Base-by-base conservation (phyloP, 1,139 yeast species). In the Torulaspora pretoriensis region DNA sequence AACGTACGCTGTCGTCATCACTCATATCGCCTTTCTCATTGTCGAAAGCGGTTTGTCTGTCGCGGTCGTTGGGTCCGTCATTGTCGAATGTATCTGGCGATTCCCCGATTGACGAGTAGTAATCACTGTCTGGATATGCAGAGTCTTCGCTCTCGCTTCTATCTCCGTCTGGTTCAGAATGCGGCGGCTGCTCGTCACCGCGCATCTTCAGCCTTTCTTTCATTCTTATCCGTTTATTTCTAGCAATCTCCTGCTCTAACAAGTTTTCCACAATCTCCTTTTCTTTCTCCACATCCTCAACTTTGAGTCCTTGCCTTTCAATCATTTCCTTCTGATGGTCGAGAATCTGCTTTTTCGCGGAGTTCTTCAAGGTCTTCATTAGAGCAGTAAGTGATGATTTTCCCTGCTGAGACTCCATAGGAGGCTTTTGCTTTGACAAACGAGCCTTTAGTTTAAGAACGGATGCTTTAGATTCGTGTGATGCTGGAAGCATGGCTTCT, bases 231-330 rank as follows among this genome's bases (percentile, higher is more conserved):
- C 68, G 71, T 55, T 78, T 66, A 26, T 70, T 77, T 51, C 81
- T 69, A 50, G 75, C 75, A 55, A 79, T 72, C 57, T 83, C 90
- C 47, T 77, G 72, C 53, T 83, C 88, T 52, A 83, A 68, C 37
- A 83, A 67, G n/a, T 68, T 64, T 48, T 73, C 79, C 2, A 73
- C 70, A 29, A 68, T 61, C 27, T 61, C 63, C 40, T 55, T 56
- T 37, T 64, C 64, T 27, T 56, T 55, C 37, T 58, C 64, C 17
- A 64, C 51, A 23, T 64, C 64, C 29, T 61, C 63, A 7, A 56
- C 38, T 1, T 52, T 53, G 4, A 54, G 39, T 12, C 64, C 67
- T 33, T 52, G 58, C 8, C 45, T 49, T 34, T 58, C 59, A 26
- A 59, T 50, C 5, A 56, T 22, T 35, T 56, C 61, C 32, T 49